A percentile compares a stretch with the other conserved stretches of the same genome.
Conservation (phyloP, 768 basidiomycete genomes). For the Podaxis pistillaris region DNA sequence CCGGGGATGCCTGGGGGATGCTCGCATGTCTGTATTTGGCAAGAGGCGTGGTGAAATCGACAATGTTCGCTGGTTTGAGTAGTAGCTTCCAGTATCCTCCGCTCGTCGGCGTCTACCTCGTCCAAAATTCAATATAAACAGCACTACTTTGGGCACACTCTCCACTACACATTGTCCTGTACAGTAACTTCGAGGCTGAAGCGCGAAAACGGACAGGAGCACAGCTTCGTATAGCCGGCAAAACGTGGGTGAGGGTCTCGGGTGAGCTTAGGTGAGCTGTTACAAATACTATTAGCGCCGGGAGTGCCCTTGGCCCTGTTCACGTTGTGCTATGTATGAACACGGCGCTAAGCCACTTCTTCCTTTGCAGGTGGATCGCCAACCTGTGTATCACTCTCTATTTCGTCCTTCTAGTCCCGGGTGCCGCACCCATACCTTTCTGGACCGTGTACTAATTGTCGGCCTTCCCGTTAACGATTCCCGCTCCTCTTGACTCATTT, state of each 20-base stretch:
- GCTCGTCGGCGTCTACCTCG: too few species aligned
- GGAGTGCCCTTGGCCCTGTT: slow-evolving; percentile 1
- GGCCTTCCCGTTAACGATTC: neutral
- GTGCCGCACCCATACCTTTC: neutral
- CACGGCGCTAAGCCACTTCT: neutral
- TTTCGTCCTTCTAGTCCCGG: neutral
- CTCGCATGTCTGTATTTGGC: neutral
- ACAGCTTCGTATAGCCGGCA: neutral
- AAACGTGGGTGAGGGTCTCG: neutral
- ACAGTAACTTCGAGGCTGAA: too few species aligned
- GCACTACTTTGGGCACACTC: too few species aligned
- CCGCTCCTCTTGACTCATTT: neutral
- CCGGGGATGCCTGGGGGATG: neutral
- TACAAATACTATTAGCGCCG: neutral
- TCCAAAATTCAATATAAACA: too few species aligned
- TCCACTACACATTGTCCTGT: neutral
- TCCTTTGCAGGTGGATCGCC: neutral
- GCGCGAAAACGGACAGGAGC: neutral
- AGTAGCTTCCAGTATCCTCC: too few species aligned
- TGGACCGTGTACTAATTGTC: neutral
- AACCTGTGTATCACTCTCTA: neutral
- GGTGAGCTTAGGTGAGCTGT: neutral
- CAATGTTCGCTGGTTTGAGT: too few species aligned
- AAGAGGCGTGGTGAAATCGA: neutral
- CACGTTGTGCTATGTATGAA: neutral